These are phyloP conservation scores for Macrolepiota fuliginosa DNA, from an alignment of 768 basidiomycete species.

Conservation along the genomic window DNA sequence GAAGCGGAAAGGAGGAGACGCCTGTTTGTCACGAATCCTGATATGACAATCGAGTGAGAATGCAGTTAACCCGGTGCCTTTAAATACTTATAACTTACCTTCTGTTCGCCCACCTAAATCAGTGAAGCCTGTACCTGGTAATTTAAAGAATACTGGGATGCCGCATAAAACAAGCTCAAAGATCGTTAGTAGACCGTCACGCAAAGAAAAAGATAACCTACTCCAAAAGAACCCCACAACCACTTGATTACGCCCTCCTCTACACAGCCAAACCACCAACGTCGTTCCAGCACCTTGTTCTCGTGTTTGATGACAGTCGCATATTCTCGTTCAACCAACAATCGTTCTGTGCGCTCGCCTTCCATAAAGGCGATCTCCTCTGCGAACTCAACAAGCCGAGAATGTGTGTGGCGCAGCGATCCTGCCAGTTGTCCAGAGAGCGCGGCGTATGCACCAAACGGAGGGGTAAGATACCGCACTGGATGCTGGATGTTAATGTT, in stretches of 20 bases:
- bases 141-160: conserved; percentile 88
- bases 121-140: conserved; percentile 62
- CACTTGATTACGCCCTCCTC: conserved; percentile 98
- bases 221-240: conserved; percentile 94
- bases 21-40: conserved; percentile 96
- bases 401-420: conserved; percentile 87
- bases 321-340: conserved; percentile 87
- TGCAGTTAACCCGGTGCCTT: neutral
- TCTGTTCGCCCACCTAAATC: conserved; percentile 91
- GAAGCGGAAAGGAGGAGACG: conserved; percentile 85
- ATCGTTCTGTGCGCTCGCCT: conserved; percentile 88
- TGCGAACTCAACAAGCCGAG: conserved; percentile 83
- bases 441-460: conserved; percentile 90
- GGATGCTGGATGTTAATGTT: conserved; percentile 10
- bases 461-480: conserved; percentile 89
- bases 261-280: conserved; percentile 88
- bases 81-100: conserved; percentile 41
- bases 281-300: conserved; percentile 70
- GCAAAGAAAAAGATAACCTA: conserved; percentile 33
- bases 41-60: neutral
- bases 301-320: conserved; percentile 83
- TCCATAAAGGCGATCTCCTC: conserved; percentile 89
- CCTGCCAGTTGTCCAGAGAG: conserved; percentile 87
- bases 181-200: neutral
- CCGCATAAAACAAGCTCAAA: conserved; percentile 79